Evolutionary conservation across 257 asterid species (phyloP), one percentile per base, ranked within the genome.

Genomic region (Fraxinus quadrangulata): DNA sequence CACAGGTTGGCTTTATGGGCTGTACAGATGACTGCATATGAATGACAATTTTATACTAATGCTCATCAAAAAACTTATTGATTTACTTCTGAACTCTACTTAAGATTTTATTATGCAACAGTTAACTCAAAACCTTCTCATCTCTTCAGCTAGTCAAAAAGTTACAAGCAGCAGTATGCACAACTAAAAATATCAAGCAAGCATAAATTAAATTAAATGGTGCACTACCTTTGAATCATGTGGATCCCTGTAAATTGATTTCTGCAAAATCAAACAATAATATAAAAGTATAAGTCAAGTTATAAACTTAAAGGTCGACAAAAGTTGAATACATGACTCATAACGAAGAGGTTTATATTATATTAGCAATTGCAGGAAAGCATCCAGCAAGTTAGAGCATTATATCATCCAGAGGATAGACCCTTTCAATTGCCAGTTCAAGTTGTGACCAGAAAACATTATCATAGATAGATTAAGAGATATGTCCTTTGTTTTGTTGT

Each of bases 241-340:
- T 59, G 96, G 92, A 74, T 90, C 98, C 94, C 87, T 92, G 90
- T 89, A 90, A 77, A 96, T 87, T 82, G 98, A 78, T 82, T 82
- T 96, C 98, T 93, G 97, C 86, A 86, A 81, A 79, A 74, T 73
- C 70, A 79, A 78, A 51, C 19, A 17, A 72, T 70, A 40, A 77
- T 54, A 68, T 63, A 73, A 19, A 65, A 79, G 73, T 77, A 81
- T 73, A 23, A 63, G 69, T 26, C 80, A 85, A 69, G 75, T 63
- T 19, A 30, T n/a, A 49, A 67, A 65, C 74, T 51, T 17, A 34
- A 74, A 54, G 71, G 42, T 39, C 45, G n/a, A 23, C 21, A 51
- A 36, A 42, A 51, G 72, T 23, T 75, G 16, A 36, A 6, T 71
- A 36, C 36, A 42, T 33, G 42, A n/a, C 28, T 31, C 16, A 6